A percentile compares a stretch with the other conserved stretches of the same genome.
These are phyloP conservation scores for Candolleomyces aberdarensis DNA, from an alignment of 768 basidiomycete genomes.

Conservation along the genomic window DNA sequence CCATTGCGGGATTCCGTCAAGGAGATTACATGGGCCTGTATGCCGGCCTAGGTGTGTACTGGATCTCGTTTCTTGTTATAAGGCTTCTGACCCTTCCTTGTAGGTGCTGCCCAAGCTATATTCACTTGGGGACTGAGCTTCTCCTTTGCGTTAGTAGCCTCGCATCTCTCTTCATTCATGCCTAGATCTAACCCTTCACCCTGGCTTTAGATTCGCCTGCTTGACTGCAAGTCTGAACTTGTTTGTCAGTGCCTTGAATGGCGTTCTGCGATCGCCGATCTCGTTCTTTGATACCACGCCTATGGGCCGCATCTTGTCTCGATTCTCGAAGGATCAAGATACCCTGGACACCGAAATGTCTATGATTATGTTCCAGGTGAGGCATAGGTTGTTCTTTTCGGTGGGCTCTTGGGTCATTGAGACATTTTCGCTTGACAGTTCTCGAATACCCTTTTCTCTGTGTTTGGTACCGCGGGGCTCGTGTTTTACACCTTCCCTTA, in stretches of 20 bases:
- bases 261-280: slow-evolving; percentile 56
- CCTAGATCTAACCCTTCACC: not conserved
- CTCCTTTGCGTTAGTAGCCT: slow-evolving; percentile 44
- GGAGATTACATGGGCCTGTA: slow-evolving; percentile 66
- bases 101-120: slow-evolving; percentile 47
- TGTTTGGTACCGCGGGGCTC: slow-evolving; percentile 52
- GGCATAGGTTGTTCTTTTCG: not conserved
- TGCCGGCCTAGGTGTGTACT: slow-evolving; percentile 37
- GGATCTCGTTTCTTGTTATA: not conserved
- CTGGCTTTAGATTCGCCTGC: slow-evolving; percentile 19
- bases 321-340: slow-evolving; percentile 60
- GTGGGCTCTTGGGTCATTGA: not conserved
- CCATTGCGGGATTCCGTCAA: slow-evolving; percentile 49
- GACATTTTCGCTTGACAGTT: slow-evolving; percentile 27
- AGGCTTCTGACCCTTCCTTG: not conserved
- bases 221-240: slow-evolving; percentile 42
- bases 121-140: slow-evolving; percentile 47
- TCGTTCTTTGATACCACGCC: slow-evolving; percentile 76
- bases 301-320: slow-evolving; percentile 54
- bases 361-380: slow-evolving; percentile 43
- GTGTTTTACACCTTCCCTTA: slow-evolving; percentile 66
- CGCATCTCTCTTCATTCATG: not conserved
- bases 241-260: slow-evolving; percentile 51
- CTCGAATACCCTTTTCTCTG: slow-evolving; percentile 34
- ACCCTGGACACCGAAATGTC: slow-evolving; percentile 49